Evolutionary conservation across 257 asterid species (phyloP).

Genomic region (Salvia miltiorrhiza): DNA sequence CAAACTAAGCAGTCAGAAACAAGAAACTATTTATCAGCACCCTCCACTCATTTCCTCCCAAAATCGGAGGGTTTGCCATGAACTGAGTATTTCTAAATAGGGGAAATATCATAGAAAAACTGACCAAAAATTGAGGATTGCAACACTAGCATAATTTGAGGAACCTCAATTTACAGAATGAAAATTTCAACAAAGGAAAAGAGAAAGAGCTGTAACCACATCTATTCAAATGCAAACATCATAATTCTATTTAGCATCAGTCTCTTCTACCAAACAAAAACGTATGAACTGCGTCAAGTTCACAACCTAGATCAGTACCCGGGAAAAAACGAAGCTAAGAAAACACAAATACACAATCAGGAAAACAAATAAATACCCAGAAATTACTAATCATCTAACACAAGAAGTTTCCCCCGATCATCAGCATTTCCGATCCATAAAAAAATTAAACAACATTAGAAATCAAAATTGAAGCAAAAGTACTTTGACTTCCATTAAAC

Average conservation of each 20-base stretch:
- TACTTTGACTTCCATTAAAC: not conserved
- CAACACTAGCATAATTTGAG: not conserved
- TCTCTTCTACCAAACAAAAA: not conserved
- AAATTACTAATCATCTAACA: not conserved
- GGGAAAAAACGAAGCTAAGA: too few relatives aligned
- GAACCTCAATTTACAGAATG: not conserved
- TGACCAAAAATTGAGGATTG: not conserved
- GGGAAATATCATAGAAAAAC: not conserved
- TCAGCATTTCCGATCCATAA: not conserved
- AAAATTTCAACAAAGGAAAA: not conserved
- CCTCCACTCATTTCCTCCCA: not conserved
- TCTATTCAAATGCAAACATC: not conserved
- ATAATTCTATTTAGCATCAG: not conserved
- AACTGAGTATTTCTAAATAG: not conserved
- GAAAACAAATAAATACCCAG: too few relatives aligned
- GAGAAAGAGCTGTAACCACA: not conserved
- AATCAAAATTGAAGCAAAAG: not conserved
- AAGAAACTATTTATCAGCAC: not conserved
- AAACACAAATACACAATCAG: not conserved
- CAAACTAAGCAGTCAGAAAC: conserved; percentile 6
- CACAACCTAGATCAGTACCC: not conserved
- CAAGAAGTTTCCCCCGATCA: not conserved
- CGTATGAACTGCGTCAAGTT: not conserved
- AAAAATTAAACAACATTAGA: not conserved
- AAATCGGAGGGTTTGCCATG: too few relatives aligned